These are phyloP conservation scores for Carpinus viminea DNA, from an alignment of 306 rosid species.

Conservation along the genomic window DNA sequence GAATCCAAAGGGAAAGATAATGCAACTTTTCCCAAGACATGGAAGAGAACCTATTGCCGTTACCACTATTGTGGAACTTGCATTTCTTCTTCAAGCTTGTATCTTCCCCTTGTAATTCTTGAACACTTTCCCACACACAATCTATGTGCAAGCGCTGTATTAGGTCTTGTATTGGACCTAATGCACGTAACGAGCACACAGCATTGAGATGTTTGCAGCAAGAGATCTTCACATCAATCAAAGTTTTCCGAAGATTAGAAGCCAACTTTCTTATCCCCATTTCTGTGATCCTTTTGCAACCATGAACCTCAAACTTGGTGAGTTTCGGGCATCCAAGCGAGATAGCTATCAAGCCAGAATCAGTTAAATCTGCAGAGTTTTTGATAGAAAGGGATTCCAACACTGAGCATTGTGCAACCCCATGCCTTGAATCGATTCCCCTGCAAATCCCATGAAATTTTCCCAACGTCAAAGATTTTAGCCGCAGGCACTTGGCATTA, in stretches of 20 bases:
- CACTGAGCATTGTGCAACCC: background rate
- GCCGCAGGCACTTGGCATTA: background rate
- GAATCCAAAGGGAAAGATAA: slow-evolving; percentile 2
- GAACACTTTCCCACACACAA: slow-evolving; percentile 2
- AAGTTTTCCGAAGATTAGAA: background rate
- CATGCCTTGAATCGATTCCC: too few relatives aligned
- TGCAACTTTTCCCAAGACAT: background rate
- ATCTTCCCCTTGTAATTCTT: background rate
- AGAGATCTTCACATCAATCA: slow-evolving; percentile 13
- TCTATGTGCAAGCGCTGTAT: slow-evolving; percentile 19
- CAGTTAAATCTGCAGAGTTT: slow-evolving; percentile 1
- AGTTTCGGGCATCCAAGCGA: slow-evolving; percentile 11
- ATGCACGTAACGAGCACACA: background rate
- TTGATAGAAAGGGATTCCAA: slow-evolving; percentile 3
- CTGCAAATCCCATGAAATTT: slow-evolving; percentile 2
- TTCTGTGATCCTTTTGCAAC: slow-evolving; percentile 11
- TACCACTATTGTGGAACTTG: background rate
- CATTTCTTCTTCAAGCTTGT: background rate
- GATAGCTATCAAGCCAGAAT: slow-evolving; percentile 4
- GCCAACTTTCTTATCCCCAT: background rate
- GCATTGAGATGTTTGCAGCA: slow-evolving; percentile 9
- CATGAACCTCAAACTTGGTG: background rate
- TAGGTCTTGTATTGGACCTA: background rate
- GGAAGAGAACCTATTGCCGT: background rate
- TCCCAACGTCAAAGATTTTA: slow-evolving; percentile 3